Percentiles rank a stretch among this genome's conserved stretches.
phyloP scores from a whole-genome alignment of 768 basidiomycete genomes.

The Boletus pseudo-olivaceus region DNA sequence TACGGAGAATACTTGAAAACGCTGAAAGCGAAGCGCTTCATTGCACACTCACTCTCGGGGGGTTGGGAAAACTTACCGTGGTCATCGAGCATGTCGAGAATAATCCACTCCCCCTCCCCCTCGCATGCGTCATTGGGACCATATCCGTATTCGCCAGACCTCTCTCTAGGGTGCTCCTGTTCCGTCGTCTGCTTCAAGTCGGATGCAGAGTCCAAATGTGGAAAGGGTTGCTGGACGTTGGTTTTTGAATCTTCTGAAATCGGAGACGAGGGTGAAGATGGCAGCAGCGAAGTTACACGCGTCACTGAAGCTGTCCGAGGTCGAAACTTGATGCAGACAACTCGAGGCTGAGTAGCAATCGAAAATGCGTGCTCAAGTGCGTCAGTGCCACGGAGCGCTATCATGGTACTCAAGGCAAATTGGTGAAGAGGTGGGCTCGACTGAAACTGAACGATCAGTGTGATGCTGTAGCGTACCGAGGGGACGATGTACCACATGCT shows the following conservation, averaged over 20 bases:
- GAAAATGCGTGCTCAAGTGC: slow-evolving; percentile 35
- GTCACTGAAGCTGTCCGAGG: background rate
- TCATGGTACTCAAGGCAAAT: slow-evolving; percentile 39
- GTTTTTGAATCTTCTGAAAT: slow-evolving; percentile 12
- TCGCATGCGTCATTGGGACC: slow-evolving; percentile 8
- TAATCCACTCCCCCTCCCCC: slow-evolving; percentile 45
- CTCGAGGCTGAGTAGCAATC: slow-evolving; percentile 23
- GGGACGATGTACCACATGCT: slow-evolving; percentile 43
- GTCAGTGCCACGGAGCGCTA: slow-evolving; percentile 43
- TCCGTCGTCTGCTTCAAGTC: slow-evolving; percentile 6
- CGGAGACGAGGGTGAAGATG: slow-evolving; percentile 26
- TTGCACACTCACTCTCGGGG: background rate
- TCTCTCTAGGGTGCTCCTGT: background rate
- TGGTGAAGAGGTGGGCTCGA: slow-evolving; percentile 37
- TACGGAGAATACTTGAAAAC: slow-evolving; percentile 47
- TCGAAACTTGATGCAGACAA: slow-evolving; percentile 43
- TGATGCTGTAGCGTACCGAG: background rate
- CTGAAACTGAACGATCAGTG: slow-evolving; percentile 28
- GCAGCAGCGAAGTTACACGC: slow-evolving; percentile 12
- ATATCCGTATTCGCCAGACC: background rate
- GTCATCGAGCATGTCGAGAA: slow-evolving; percentile 50
- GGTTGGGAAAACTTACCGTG: slow-evolving; percentile 28
- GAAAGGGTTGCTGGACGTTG: slow-evolving; percentile 1
- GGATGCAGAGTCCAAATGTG: background rate
- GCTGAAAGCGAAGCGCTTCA: slow-evolving; percentile 29